These are phyloP conservation scores for Ambrosia trifida DNA, from an alignment of 129 eudicot species.

Conservation along the genomic window DNA sequence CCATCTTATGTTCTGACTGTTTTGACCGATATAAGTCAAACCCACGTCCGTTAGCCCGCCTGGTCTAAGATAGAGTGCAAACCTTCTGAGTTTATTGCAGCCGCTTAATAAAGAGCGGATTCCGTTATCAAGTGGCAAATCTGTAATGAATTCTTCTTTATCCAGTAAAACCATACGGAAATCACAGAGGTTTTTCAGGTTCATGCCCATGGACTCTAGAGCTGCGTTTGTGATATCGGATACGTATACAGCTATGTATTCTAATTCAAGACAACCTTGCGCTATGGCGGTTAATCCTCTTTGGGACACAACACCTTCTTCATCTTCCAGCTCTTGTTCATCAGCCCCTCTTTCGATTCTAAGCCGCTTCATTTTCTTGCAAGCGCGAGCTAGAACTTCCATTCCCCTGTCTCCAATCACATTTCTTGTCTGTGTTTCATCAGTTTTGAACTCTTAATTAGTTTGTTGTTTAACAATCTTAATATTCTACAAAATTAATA, in stretches of 20 bases:
- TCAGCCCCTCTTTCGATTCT: slow-evolving; percentile 91
- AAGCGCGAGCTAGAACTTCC: slow-evolving; percentile 58
- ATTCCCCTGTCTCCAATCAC: slow-evolving; percentile 86
- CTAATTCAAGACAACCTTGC: slow-evolving; percentile 68
- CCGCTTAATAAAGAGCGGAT: slow-evolving; percentile 71
- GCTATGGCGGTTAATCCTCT: slow-evolving; percentile 81
- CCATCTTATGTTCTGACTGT: slow-evolving; percentile 75
- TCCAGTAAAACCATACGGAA: slow-evolving; percentile 87
- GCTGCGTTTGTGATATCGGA: slow-evolving; percentile 83
- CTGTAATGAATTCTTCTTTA: slow-evolving; percentile 60
- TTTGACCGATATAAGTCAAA: slow-evolving; percentile 61
- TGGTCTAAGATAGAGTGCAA: slow-evolving; percentile 74
- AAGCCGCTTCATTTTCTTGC: slow-evolving; percentile 73
- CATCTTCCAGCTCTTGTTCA: slow-evolving; percentile 76
- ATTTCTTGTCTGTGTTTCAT: slow-evolving; percentile 65
- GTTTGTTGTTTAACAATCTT: no score
- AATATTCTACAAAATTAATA: no score
- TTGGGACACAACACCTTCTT: slow-evolving; percentile 77
- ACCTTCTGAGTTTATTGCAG: slow-evolving; percentile 63
- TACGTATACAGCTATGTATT: slow-evolving; percentile 82
- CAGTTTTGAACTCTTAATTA: neutral
- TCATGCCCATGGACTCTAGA: slow-evolving; percentile 63
- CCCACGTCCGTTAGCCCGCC: slow-evolving; percentile 85
- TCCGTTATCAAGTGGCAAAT: slow-evolving; percentile 89
- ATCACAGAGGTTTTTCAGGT: slow-evolving; percentile 66